A percentile compares a stretch with the other conserved stretches of the same genome.
phyloP scores from a whole-genome alignment of 2,329 filamentous ascomycete genomes.

The Colletotrichum lindemuthianum region DNA sequence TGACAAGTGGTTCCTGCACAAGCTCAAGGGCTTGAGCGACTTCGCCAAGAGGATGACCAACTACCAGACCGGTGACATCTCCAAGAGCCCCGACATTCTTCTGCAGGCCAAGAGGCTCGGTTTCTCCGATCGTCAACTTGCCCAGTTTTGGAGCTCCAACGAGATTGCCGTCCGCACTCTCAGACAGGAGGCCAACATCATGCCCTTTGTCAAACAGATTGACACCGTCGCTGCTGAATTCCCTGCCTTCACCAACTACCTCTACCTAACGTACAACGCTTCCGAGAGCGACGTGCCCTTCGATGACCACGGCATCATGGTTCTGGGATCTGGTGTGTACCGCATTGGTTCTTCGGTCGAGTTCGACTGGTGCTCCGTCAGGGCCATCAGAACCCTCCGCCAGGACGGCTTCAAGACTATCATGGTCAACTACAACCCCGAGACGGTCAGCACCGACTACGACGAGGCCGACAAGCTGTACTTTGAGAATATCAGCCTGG shows the following conservation, averaged over 20 bases:
- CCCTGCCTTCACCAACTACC: slow-evolving; percentile 92
- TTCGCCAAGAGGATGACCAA: slow-evolving; percentile 83
- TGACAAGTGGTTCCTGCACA: slow-evolving; percentile 97
- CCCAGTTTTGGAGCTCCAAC: slow-evolving; percentile 94
- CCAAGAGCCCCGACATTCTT: slow-evolving; percentile 71
- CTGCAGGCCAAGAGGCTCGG: slow-evolving; percentile 91
- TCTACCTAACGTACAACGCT: slow-evolving; percentile 96
- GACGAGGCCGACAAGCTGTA: slow-evolving; percentile 95
- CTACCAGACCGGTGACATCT: slow-evolving; percentile 72
- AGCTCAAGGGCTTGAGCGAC: slow-evolving; percentile 89
- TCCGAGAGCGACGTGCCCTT: slow-evolving; percentile 86
- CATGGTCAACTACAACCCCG: slow-evolving; percentile 95
- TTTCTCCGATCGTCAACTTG: slow-evolving; percentile 92
- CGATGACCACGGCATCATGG: slow-evolving; percentile 93
- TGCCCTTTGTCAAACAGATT: slow-evolving; percentile 95
- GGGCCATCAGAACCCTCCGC: slow-evolving; percentile 90
- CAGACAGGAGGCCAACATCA: slow-evolving; percentile 86
- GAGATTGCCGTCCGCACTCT: slow-evolving; percentile 88
- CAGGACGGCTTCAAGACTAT: slow-evolving; percentile 89
- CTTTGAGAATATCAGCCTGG: slow-evolving; percentile 94
- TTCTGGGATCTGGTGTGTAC: slow-evolving; percentile 95
- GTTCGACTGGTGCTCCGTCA: slow-evolving; percentile 98
- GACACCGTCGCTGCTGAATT: slow-evolving; percentile 98
- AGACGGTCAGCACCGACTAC: slow-evolving; percentile 90
- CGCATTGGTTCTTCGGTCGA: slow-evolving; percentile 97